Base-by-base conservation (phyloP, 768 basidiomycete genomes). In the Kwoniella mangroviensis region DNA sequence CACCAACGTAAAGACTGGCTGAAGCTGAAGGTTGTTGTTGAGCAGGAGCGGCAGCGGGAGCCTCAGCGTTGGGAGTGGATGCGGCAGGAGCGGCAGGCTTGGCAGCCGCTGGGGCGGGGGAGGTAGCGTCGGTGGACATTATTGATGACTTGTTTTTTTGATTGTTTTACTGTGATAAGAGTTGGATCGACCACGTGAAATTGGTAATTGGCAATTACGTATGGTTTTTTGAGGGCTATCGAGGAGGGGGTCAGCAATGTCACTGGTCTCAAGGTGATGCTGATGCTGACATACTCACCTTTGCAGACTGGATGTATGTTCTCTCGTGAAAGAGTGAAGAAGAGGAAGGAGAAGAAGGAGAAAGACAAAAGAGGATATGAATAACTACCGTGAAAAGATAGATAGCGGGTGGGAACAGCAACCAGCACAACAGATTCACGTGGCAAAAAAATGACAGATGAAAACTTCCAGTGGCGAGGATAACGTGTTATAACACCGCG, bases 1-100 rank as follows among this genome's bases (percentile, higher is more conserved):
- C 97, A 69, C 97, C 97, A 73, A 99, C 97, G 86, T 99, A 99
- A 79, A 99, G 92, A 69, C 94, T 97, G 57, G 82, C 83, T 54
- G 82, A 81, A 58, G 79, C 78, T 51, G 80, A 74, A 21, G 75
- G 68, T 51, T 71, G 73, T 26, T 75, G 66, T 22, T 72, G 63
- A 34, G 78, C 68, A 52, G 80, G 51, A 26, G 74, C 64, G 28
- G 73, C 56, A 67, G 76, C 56, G 54, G 74, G 64, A 60, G 79
- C 67, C 41, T 77, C 72, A 63, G 81, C 71, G 49, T 79, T 67
- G 24, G 78, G 60, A 21, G 74, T 68, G 49, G 73, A 43, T 59
- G 75, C 64, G 51, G 81, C 67, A 15, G 79, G 59, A 13, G 73
- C 68, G 51, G 74, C 72, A 53, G 70, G 62, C 11, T 70, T 65